Evolutionary conservation across 768 basidiomycete species (phyloP).

Genomic region (Mycena amicta): DNA sequence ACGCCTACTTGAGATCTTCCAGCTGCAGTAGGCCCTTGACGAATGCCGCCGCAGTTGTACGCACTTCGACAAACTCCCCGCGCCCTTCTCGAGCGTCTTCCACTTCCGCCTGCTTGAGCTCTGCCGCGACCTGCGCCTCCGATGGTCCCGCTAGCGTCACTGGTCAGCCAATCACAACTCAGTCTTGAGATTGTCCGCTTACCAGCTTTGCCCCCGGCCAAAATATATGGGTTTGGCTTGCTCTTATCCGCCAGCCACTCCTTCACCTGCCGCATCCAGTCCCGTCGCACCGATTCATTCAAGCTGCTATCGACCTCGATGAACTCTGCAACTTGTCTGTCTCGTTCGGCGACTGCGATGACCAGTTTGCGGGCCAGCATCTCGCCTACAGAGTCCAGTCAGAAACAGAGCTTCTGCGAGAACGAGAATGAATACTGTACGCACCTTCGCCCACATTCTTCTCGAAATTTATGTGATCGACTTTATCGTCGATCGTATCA

Average conservation of each 20-base stretch:
- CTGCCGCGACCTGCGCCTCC: not conserved
- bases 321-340: no score
- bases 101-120: no score
- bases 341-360: no score
- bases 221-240: no score
- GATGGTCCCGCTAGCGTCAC: not conserved
- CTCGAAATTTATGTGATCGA: no score
- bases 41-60: not conserved
- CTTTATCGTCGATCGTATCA: conserved; percentile 33
- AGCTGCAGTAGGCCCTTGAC: conserved; percentile 9
- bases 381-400: conserved; percentile 4
- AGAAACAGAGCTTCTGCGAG: not conserved
- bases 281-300: no score
- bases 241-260: no score
- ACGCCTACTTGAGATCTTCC: conserved; percentile 10
- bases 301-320: no score
- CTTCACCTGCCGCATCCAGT: no score
- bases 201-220: not conserved
- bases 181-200: not conserved
- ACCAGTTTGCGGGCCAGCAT: conserved; percentile 6
- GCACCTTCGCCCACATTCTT: conserved; percentile 6
- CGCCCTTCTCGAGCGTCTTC: not conserved
- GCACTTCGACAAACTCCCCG: not conserved
- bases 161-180: not conserved
- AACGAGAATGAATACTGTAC: not conserved